Base-by-base conservation (phyloP, 2,329 filamentous ascomycete species). In the Diatrype stigma region DNA sequence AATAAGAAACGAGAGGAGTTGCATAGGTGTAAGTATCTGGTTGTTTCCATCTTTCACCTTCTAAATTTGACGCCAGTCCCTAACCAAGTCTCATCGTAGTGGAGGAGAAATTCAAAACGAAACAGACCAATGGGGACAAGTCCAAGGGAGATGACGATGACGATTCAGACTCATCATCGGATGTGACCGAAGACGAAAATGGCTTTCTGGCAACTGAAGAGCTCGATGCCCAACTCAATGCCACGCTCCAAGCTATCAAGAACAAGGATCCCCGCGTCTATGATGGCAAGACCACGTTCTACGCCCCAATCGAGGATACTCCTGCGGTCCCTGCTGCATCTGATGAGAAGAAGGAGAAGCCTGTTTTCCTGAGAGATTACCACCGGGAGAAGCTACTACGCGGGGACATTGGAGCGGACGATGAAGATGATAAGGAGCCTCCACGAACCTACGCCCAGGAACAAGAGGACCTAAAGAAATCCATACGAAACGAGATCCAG, bases 1-100 rank as follows among this genome's bases (percentile, higher is more conserved):
- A 99, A 99, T 74, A 96, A 97, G 76, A 96, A 96, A 74, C 83
- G 93, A 51, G 92, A 96, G 66, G 94, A 99, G 68, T 75, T 84
- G 56, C 86, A 91, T 16, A 79, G 81, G 64, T 69, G 86, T 88
- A 64, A 62, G 82, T 71, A 6, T 5, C 17, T 17, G 42, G n/a
- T 35, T 30, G 7, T 7, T 6, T 19, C 17, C 22, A 4, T 44
- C 30, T 48, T 4, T n/a, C 45, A 49, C 17, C 21, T 37, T 37
- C 34, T 7, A 12, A 5, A 14, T 17, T 37, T 14, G 12, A 7
- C 16, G 34, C 16, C 22, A 23, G n/a, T 38, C 23, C 14, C 34
- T 54, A 49, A 58, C 32, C 51, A 56, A 46, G 58, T 42, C 19
- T 19, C 37, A 17, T n/a, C 17, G 56, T 56, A 93, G 89, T 97